Conservation (phyloP, 2,329 filamentous ascomycete genomes). For the Colletotrichum sp. region DNA sequence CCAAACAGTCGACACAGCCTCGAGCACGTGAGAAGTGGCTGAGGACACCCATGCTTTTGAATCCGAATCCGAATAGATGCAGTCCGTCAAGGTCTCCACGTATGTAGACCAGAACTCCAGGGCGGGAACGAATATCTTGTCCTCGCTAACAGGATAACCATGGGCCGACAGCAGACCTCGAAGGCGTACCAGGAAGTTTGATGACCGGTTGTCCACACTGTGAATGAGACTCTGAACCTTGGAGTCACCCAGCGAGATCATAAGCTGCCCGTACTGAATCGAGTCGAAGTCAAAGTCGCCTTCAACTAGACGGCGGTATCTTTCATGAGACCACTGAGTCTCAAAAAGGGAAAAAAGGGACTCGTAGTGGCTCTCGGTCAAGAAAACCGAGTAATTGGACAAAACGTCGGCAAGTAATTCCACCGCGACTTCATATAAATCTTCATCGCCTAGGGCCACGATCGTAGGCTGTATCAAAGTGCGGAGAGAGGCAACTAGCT, state of each 20-base stretch:
- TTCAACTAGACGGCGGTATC: conserved; percentile 59
- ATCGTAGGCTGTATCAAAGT: conserved; percentile 65
- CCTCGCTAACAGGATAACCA: conserved; percentile 73
- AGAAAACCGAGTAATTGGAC: conserved; percentile 67
- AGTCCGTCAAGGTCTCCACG: conserved; percentile 71
- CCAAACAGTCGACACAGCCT: conserved; percentile 71
- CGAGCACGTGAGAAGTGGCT: conserved; percentile 64
- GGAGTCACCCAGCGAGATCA: conserved; percentile 73
- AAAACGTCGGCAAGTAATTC: conserved; percentile 71
- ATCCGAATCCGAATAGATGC: conserved; percentile 52
- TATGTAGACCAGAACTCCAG: conserved; percentile 85
- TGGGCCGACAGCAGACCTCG: conserved; percentile 69
- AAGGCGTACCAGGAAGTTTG: conserved; percentile 62
- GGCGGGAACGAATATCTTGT: conserved; percentile 75
- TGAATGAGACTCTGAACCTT: conserved; percentile 66
- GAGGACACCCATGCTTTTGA: conserved; percentile 60
- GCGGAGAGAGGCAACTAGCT: conserved; percentile 64
- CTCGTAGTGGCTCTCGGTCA: conserved; percentile 62
- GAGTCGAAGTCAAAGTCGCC: conserved; percentile 70
- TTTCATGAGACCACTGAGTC: conserved; percentile 61
- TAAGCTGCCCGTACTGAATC: conserved; percentile 68
- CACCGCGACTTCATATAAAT: conserved; percentile 63
- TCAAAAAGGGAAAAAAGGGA: conserved; percentile 64
- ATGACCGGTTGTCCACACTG: conserved; percentile 52
- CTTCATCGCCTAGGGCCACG: conserved; percentile 62